Base-by-base conservation (phyloP, 305 asterid species). In the Solanum aculeatissimum region DNA sequence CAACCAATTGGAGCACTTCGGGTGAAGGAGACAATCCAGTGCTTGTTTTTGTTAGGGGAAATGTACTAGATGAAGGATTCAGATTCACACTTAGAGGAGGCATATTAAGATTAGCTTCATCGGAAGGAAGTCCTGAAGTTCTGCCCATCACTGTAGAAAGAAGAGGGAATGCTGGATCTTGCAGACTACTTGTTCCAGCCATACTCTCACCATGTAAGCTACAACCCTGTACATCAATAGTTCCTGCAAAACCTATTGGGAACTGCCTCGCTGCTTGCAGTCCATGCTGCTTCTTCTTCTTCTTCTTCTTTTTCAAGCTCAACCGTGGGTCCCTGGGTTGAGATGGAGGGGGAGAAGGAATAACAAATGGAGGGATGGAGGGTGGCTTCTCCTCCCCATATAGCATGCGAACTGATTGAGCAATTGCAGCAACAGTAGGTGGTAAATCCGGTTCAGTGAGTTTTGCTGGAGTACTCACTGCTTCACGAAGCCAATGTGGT, bases 401-500 rank as follows among this genome's bases (percentile, higher is more conserved):
- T 60, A 97, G 86, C 72, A 93, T 89, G 65, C 98, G 94, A 53
- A 95, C 97, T 13, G 99, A 97, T 51, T 92, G 93, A 32, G 98
- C 96, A 65, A 97, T 80, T 70, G 98, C 98, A 78, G 98, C 91
- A 70, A 97, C 89, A 66, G 95, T 77, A 6, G 97, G 98, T 12
- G 97, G 98, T 62, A 97, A 87, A 62, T 90, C 89, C 40, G 88
- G 91, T 75, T 90, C 91, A 54, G 88, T 88, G 15, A 85, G 38
- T 83, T 87, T 90, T 21, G 86, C 89, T 29, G 92, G 94, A 85
- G 89, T 82, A 70, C 87, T 92, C 75, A 97, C 99, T 51, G 94
- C 98, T 91, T 90, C 98, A 85, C 96, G 92, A 83, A 97, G 99
- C 99, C 99, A 97, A 85, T 97, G 98, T 32, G 99, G 99, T 47